These are phyloP conservation scores for Breviolum minutum DNA, from an alignment of 73 alveolate species.

Conservation along the genomic window DNA sequence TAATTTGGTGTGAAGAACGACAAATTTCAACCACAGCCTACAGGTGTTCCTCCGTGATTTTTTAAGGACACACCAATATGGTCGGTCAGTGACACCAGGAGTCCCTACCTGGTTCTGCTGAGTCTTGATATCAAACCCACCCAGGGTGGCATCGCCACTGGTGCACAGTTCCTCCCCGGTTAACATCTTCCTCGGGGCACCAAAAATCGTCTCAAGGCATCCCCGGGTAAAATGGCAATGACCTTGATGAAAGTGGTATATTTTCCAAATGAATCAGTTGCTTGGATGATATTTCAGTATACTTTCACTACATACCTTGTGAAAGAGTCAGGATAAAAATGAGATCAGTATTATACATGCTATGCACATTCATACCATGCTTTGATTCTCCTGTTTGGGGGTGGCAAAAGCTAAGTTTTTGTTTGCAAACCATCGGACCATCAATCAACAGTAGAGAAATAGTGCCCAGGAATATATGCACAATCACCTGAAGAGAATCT, in stretches of 20 bases:
- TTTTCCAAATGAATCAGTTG: no score
- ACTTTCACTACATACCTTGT: background rate
- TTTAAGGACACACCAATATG: background rate
- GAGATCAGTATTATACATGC: no score
- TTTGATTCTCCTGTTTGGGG: no score
- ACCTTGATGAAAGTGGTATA: background rate
- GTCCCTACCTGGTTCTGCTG: constrained; percentile 71
- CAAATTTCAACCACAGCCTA: background rate
- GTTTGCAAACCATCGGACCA: no score
- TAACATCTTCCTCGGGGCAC: constrained; percentile 96
- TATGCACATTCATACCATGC: no score
- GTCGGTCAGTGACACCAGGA: background rate
- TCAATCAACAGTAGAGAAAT: no score
- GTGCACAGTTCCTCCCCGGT: constrained; percentile 86
- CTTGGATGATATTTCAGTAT: no score
- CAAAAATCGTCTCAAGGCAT: background rate
- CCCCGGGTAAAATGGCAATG: background rate
- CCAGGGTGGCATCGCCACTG: constrained; percentile 91
- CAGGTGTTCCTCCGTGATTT: background rate
- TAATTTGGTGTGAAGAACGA: no score
- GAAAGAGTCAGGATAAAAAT: no score
- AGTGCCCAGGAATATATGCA: no score
- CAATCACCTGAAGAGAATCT: no score
- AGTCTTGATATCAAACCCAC: constrained; percentile 74
- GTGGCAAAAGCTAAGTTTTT: no score